Base-by-base conservation (phyloP, 192 early-diverging fungal species). In the Coemansia aciculifera region DNA sequence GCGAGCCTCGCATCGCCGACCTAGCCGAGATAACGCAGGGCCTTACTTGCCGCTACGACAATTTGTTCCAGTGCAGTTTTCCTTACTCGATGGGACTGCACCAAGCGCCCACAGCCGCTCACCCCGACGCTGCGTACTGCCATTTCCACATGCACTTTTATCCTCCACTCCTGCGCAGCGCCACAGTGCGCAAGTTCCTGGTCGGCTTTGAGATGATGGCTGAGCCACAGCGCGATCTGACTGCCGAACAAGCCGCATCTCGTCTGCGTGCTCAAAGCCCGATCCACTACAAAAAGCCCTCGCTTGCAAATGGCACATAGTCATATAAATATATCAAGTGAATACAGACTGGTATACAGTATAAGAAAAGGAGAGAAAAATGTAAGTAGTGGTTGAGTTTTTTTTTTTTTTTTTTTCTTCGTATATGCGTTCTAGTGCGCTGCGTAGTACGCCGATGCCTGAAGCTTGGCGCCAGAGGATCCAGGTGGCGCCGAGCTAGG, bases 81-180 rank as follows among this genome's bases (percentile, higher is more conserved):
- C 95, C 97, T 1, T 99, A 99, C 77, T 95, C 93, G 2, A 97
- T 97, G 95, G 96, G 96, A 1, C 73, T 99, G 61, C 97, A 99
- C 77, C 91, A 93, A 61, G 86, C 94, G 1, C 95, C 95, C 0
- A 80, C 89, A 2, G 85, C 87, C 52, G 80, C 69, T 0, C 69
- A 84, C 10, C 78, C 87, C 3, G 78, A 89, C 46, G 68, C 75
- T 2, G 67, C 70, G 1, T 83, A 81, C 63, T 84, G 86, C 27
- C 94, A 96, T 75, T 72, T 99, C 32, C 97, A 99, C 68, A 43
- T 97, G 48, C 97, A 99, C 71, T 98, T 95, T 75, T 99, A 99
- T 72, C 97, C 97, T 27, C 94, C 97, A 34, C 84, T 99, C 37
- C 77, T 99, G 67, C 84, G 97, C 64, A 93, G 87, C 67, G 90